phyloP scores from a whole-genome alignment of 2,329 filamentous ascomycete species.

The Phialophora tarda region DNA sequence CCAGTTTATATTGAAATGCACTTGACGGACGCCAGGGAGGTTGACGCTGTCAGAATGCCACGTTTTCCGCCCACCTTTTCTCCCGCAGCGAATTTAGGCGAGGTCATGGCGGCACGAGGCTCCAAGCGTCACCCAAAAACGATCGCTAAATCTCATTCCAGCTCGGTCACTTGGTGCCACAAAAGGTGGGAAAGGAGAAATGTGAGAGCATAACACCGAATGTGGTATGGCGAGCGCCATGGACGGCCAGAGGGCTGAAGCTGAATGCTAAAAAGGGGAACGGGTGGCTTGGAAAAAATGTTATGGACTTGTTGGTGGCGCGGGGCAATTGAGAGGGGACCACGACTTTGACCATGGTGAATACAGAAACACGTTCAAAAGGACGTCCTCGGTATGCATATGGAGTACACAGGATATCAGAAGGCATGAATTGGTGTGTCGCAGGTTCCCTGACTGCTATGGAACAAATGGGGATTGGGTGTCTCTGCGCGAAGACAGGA shows the following conservation, averaged over 20 bases:
- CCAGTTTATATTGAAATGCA: conserved; percentile 15
- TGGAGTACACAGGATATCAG: background rate
- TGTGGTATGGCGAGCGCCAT: conserved; percentile 19
- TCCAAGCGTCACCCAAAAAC: conserved; percentile 11
- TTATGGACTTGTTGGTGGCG: conserved; percentile 15
- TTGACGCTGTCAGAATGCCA: conserved; percentile 14
- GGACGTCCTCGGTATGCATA: background rate
- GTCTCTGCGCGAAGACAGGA: background rate
- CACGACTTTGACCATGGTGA: conserved; percentile 1
- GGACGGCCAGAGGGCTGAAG: conserved; percentile 18
- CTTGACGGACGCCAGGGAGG: background rate
- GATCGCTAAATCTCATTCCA: conserved; percentile 24
- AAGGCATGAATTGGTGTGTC: background rate
- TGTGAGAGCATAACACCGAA: conserved; percentile 15
- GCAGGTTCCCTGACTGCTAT: background rate
- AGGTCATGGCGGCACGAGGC: conserved; percentile 16
- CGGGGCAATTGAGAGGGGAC: conserved; percentile 5
- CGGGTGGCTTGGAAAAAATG: conserved; percentile 32
- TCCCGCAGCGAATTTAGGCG: conserved; percentile 13
- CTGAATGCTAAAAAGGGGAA: conserved; percentile 21
- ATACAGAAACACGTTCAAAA: background rate
- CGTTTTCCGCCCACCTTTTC: conserved; percentile 20
- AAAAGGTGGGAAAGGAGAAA: conserved; percentile 18
- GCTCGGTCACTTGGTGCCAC: conserved; percentile 17
- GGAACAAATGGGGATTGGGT: background rate